A percentile compares a stretch with the other conserved stretches of the same genome.
Evolutionary conservation across 2,329 filamentous ascomycete genomes (phyloP).

Genomic region (Aschersonia sp.): DNA sequence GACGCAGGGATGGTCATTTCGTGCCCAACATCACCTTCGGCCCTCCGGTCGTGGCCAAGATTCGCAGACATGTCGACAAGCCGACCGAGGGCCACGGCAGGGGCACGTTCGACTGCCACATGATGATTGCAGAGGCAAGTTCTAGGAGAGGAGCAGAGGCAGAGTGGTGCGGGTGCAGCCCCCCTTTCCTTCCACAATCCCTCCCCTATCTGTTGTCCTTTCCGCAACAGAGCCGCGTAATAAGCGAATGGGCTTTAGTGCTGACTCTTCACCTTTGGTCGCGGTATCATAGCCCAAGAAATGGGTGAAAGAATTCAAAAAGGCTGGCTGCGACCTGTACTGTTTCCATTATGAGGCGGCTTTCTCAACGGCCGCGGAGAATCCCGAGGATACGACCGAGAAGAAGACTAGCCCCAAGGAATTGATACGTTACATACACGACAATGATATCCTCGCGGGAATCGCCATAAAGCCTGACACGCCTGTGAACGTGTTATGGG

Average conservation of each 20-base stretch:
- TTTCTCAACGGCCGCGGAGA: constrained; percentile 72
- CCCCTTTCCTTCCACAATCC: no score
- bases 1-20: constrained; percentile 83
- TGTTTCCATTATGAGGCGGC: constrained; percentile 99
- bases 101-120: constrained; percentile 98
- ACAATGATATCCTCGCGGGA: constrained; percentile 74
- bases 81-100: constrained; percentile 57
- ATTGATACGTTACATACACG: constrained; percentile 82
- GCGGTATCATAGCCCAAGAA: constrained; percentile 60
- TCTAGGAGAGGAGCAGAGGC: not conserved
- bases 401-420: constrained; percentile 68
- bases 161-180: not conserved
- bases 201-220: no score
- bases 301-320: constrained; percentile 93
- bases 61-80: constrained; percentile 69
- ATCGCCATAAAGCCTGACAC: constrained; percentile 94
- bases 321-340: constrained; percentile 94
- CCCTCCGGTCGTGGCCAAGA: constrained; percentile 86
- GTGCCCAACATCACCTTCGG: constrained; percentile 98
- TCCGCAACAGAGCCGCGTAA: no score
- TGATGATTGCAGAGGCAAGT: constrained; percentile 95
- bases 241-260: not conserved
- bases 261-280: not conserved
- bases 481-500: constrained; percentile 80
- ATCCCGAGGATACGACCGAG: constrained; percentile 54